Evolutionary conservation across 495 filamentous ascomycete species (phyloP).

Genomic region (Penicillium flavigenum): DNA sequence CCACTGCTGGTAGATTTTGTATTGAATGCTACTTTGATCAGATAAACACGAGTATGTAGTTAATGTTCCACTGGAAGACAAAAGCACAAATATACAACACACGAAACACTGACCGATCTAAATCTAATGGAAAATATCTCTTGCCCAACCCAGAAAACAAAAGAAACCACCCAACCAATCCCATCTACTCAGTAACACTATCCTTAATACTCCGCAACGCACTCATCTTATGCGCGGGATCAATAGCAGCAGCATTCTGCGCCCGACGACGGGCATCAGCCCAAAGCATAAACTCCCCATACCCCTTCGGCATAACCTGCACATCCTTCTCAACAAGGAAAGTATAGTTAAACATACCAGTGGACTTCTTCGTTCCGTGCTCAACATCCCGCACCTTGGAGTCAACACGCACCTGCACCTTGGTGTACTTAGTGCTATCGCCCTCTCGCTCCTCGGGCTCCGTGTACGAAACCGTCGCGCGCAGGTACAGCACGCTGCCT

Average conservation of each 20-base stretch:
- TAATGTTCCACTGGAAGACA: background rate
- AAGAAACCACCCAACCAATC: background rate
- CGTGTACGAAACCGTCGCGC: conserved; percentile 74
- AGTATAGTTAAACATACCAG: conserved; percentile 84
- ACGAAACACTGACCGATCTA: background rate
- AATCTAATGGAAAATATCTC: background rate
- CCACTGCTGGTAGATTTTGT: background rate
- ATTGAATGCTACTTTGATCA: background rate
- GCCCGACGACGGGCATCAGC: conserved; percentile 67
- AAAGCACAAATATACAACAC: background rate
- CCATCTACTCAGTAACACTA: conserved; percentile 47
- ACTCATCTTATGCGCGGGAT: conserved; percentile 37
- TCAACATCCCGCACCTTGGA: conserved; percentile 76
- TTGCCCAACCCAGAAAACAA: background rate
- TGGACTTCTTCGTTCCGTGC: conserved; percentile 70
- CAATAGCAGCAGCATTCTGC: conserved; percentile 41
- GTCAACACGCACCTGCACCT: conserved; percentile 75
- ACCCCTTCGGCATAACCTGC: conserved; percentile 71
- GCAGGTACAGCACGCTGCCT: conserved; percentile 77
- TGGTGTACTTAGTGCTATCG: conserved; percentile 50
- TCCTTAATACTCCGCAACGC: conserved; percentile 42
- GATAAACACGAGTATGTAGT: background rate
- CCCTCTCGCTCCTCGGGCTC: conserved; percentile 56
- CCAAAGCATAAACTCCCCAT: conserved; percentile 78
- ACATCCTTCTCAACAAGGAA: conserved; percentile 73